Conservation (phyloP, 257 asterid species). For the Solanum sitiens region DNA sequence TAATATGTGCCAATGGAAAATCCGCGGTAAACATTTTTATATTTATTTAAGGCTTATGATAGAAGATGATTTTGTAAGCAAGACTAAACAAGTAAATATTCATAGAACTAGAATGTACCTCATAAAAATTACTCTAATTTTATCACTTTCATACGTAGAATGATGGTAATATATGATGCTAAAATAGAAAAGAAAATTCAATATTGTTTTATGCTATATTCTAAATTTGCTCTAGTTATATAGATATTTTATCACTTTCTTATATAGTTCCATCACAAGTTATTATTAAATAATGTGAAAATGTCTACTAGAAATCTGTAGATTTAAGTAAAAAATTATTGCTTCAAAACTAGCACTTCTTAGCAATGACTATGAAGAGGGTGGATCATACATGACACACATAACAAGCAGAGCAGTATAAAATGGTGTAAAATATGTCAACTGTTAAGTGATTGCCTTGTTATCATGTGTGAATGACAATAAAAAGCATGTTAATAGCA, state of each 20-base stretch:
- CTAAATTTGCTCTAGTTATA: too few relatives aligned
- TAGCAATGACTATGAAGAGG: not conserved
- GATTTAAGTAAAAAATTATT: not conserved
- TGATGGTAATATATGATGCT: not conserved
- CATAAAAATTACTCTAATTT: not conserved
- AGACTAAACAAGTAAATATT: not conserved
- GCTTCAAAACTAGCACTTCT: not conserved
- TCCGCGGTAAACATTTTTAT: not conserved
- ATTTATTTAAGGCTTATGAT: not conserved
- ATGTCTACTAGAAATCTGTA: not conserved
- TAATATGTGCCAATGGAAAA: not conserved
- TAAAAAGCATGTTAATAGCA: not conserved
- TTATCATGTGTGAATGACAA: not conserved
- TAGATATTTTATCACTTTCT: not conserved
- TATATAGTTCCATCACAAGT: not conserved
- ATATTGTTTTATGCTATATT: not conserved
- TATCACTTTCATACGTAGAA: not conserved
- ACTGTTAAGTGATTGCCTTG: not conserved
- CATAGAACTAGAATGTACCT: not conserved
- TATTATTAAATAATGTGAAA: not conserved
- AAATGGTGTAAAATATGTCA: not conserved
- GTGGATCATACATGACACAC: too few relatives aligned
- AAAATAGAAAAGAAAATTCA: too few relatives aligned
- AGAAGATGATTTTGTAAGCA: not conserved
- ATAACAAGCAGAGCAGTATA: too few relatives aligned